Evolutionary conservation across 2,329 filamentous ascomycete species (phyloP), one percentile per base, ranked within the genome.

Genomic region (Botryotinia calthae): DNA sequence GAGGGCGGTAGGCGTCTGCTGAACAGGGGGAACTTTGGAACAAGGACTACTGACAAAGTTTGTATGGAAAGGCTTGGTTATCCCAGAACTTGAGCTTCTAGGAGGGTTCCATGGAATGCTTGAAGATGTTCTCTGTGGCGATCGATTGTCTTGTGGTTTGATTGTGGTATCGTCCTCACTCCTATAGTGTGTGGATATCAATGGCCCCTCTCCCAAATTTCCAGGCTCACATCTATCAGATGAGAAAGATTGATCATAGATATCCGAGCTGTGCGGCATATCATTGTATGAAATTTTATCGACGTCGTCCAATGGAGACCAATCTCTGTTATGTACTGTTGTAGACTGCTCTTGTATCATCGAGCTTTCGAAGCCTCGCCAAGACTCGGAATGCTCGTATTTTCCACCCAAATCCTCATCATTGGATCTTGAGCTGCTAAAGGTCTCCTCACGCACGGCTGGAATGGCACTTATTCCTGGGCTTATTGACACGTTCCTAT

Each of bases 381-480:
- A 68, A 2, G 65, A 68, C 48, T 44, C 65, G n/a, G 18, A 2
- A 31, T 68, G 10, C 18, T 68, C 48, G 42, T 58, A 68, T 56
- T 34, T 10, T 56, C 18, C 48, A 31, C 8, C 2, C 0, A 18
- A 68, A 42, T 31, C n/a, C 18, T 56, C 48, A 9, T 67, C n/a
- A 28, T 56, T 37, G 6, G n/a, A 56, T 28, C 34, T 25, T 42
- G 48, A 42, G 8, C 25, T 37, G 25, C 34, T 42, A 22, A 16
- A 28, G 7, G 1, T 25, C 1, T 18, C 3, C 31, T 48, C 20
- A 22, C 10, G 44, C 16, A 59, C 46, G 20, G 5, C 28, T 51
- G 72, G 68, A 59, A 65, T 61, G 25, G 68, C 63, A 67, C 78
- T 79, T n/a, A 78, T 48, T 34, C 75, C 77, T 64, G 77, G 77